Conservation (phyloP, 352 stramenopile species). For the Phytopythium aichiense region DNA sequence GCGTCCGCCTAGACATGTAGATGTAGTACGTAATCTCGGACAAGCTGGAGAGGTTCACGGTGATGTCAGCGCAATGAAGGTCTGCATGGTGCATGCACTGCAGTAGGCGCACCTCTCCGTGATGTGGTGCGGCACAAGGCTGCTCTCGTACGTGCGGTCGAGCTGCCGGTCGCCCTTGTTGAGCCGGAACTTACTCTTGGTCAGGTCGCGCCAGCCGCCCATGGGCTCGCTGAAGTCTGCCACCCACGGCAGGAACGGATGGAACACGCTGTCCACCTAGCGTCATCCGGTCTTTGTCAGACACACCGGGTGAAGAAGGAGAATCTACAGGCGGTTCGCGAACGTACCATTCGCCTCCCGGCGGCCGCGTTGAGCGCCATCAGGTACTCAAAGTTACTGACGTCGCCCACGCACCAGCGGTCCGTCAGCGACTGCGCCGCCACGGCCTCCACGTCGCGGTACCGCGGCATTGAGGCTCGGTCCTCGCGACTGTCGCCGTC, state of each 20-base stretch:
- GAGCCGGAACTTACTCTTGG: conserved; percentile 92
- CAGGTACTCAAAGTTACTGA: conserved; percentile 94
- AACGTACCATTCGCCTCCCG: conserved; percentile 69
- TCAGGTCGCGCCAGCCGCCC: conserved; percentile 85
- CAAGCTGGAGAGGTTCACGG: conserved; percentile 28
- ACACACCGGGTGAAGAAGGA: not conserved
- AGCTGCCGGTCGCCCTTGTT: conserved; percentile 94
- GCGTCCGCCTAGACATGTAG: conserved; percentile 91
- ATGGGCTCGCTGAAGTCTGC: conserved; percentile 79
- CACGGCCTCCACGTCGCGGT: conserved; percentile 12
- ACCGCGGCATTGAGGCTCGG: not conserved
- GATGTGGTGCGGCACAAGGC: conserved; percentile 90
- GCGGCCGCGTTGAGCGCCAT: conserved; percentile 90
- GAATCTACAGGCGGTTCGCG: not conserved
- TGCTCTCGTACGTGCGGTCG: conserved; percentile 88
- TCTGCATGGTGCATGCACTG: too few species aligned
- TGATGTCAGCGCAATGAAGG: not conserved
- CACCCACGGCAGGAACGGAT: conserved; percentile 96
- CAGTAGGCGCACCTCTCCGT: conserved; percentile 69
- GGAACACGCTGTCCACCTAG: conserved; percentile 74
- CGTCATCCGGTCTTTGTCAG: not conserved
- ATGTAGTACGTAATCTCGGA: conserved; percentile 96
- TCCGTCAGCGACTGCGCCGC: conserved; percentile 58
- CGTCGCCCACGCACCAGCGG: conserved; percentile 84
- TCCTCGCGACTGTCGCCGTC: not conserved